Percentiles rank a stretch among this genome's conserved stretches.
Evolutionary conservation across 169 alveolate species (phyloP).

Genomic region (Cystoisospora suis): DNA sequence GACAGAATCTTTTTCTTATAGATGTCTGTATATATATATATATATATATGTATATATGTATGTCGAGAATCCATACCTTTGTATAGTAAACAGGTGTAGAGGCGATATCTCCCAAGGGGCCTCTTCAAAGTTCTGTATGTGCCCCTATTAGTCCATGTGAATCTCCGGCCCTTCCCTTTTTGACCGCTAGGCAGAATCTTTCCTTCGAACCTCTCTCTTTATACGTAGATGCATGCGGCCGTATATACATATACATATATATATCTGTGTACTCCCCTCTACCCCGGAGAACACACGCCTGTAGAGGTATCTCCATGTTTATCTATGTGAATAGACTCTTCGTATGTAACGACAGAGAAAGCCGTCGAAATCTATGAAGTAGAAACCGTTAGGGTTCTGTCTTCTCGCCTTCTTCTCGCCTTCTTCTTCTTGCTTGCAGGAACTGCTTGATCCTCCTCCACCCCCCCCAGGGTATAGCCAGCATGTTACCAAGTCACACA

Average conservation of each 20-base stretch:
- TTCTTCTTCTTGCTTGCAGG: not conserved
- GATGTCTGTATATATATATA: conserved; percentile 1
- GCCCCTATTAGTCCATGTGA: too few relatives aligned
- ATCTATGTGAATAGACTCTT: not conserved
- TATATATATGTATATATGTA: not conserved
- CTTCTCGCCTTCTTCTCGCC: not conserved
- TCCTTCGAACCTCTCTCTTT: too few relatives aligned
- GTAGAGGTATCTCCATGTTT: not conserved
- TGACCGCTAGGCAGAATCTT: too few relatives aligned
- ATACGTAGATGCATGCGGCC: not conserved
- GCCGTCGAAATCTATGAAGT: too few relatives aligned
- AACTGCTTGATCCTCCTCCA: conserved; percentile 36
- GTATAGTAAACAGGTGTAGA: too few relatives aligned
- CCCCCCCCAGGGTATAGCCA: conserved; percentile 2
- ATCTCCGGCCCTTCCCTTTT: too few relatives aligned
- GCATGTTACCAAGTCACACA: too few relatives aligned
- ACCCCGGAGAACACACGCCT: too few relatives aligned
- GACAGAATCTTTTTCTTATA: not conserved
- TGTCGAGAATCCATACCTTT: not conserved
- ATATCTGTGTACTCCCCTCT: not conserved
- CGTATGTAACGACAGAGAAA: not conserved
- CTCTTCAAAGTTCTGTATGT: too few relatives aligned
- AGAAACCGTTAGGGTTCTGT: not conserved
- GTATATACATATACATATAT: not conserved
- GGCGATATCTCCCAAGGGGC: too few relatives aligned